Evolutionary conservation across 1,284 basidiomycete genomes (phyloP), one percentile per base, ranked within the genome.

Genomic region (Naganishia albida): DNA sequence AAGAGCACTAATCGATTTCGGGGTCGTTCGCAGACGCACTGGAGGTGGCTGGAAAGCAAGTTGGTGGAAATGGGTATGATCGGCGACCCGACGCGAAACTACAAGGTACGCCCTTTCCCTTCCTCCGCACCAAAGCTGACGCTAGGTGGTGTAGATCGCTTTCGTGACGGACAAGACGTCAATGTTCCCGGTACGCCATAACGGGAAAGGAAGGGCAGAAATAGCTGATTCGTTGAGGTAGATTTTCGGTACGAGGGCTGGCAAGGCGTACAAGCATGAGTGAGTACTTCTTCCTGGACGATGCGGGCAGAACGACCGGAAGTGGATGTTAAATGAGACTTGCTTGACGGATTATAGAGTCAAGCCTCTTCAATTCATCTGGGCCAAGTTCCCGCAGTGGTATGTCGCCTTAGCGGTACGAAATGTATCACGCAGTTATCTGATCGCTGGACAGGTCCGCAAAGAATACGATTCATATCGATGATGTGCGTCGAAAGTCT

Each of bases 1-100:
- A 34, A 23, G 34, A 6, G 34, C 34, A 34, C 34, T 34, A 10
- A 34, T 34, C 10, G 34, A 10, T 34, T 10, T 10, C 6, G 34
- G 34, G 34, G 10, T 34, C 6, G 6, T 26, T 15, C 26, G 15
- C 20, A 63, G 77, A 94, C 91, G 0, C 87, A 86, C 68, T 93
- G 91, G 91, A 83, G 91, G 55, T 95, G 91, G 91, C 82, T 95
- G 30, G 93, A 96, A 77, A 86, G 87, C 38, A 96, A 95, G 78
- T 83, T 96, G 4, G 85, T 90, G 18, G 92, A 95, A 76, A 83
- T 95, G 26, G 89, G 86, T 26, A 90, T 94, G 86, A 80, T 95
- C 20, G 90, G 90, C 23, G 82, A 83, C 0, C 84, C 84, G 51
- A 68, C 71, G 13, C 81, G 82, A 57, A 84, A 83, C 70, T 93